Percentiles rank a stretch among this genome's conserved stretches.
Conservation (phyloP, 2,329 filamentous ascomycete genomes). For the Dothistroma pini region DNA sequence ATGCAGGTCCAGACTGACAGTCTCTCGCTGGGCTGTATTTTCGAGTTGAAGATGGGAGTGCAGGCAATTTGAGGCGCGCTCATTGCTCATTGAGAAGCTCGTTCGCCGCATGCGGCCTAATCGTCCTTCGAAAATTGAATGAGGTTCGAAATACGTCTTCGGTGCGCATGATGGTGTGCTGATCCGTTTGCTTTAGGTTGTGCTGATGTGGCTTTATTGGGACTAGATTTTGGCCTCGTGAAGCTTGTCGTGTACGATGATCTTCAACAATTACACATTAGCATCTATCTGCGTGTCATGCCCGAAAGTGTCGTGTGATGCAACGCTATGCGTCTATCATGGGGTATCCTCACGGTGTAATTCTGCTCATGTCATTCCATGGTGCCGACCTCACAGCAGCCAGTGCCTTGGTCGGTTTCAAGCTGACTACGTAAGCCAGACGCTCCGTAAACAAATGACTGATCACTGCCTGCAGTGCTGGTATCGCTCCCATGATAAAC, state of each 20-base stretch:
- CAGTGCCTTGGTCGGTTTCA: conserved; percentile 51
- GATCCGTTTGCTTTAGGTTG: background rate
- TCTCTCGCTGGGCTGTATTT: background rate
- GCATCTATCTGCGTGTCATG: background rate
- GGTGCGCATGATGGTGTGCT: conserved; percentile 6
- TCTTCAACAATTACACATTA: conserved; percentile 11
- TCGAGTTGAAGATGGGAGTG: background rate
- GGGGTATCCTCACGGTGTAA: conserved; percentile 20
- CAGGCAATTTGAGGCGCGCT: conserved; percentile 1
- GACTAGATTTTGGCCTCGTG: background rate
- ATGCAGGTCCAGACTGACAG: background rate
- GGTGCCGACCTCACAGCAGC: conserved; percentile 8
- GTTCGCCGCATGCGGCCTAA: background rate
- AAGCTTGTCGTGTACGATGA: conserved; percentile 4
- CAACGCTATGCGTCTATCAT: background rate
- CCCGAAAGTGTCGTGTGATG: background rate
- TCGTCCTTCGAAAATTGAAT: conserved; percentile 8
- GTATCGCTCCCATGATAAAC: conserved; percentile 64
- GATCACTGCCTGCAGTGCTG: conserved; percentile 63
- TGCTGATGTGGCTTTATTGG: background rate
- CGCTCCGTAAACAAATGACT: conserved; percentile 68
- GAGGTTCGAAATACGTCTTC: conserved; percentile 10
- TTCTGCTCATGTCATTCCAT: conserved; percentile 18
- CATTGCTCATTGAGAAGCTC: background rate
- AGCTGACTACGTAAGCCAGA: conserved; percentile 68